Percentiles rank a stretch among this genome's conserved stretches.
Evolutionary conservation across 208 protist genomes (phyloP).

Genomic region (Crithidia brevicula): DNA sequence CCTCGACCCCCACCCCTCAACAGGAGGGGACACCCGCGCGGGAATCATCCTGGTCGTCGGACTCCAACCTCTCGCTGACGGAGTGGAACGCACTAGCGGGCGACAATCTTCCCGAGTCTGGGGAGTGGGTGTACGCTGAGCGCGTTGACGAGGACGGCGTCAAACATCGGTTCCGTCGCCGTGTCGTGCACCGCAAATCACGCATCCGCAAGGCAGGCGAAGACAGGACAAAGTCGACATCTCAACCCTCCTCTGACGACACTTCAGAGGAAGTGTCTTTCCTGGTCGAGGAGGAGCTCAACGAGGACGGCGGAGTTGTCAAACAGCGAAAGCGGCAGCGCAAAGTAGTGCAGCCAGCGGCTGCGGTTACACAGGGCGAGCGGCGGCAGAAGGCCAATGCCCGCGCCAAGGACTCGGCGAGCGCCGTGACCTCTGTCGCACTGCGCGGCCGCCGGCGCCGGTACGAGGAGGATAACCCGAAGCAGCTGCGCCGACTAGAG

Average conservation of each 20-base stretch:
- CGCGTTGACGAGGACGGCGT: conserved; percentile 36
- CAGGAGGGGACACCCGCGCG: neutral
- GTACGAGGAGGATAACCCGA: conserved; percentile 35
- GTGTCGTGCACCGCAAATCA: conserved; percentile 21
- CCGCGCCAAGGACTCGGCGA: neutral
- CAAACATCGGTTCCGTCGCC: conserved; percentile 26
- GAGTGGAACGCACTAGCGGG: conserved; percentile 20
- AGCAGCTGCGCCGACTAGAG: conserved; percentile 45
- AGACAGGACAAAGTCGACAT: neutral
- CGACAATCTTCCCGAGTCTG: neutral
- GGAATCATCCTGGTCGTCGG: conserved; percentile 6
- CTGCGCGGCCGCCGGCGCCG: conserved; percentile 14
- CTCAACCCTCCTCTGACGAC: neutral
- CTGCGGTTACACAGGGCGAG: neutral
- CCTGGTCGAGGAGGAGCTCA: conserved; percentile 63
- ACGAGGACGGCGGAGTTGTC: conserved; percentile 39
- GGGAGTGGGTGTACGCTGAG: conserved; percentile 49
- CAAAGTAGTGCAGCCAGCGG: neutral
- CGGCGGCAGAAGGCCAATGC: conserved; percentile 8
- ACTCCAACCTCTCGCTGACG: conserved; percentile 19
- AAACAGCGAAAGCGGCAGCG: conserved; percentile 29
- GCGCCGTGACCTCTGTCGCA: neutral
- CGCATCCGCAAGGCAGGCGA: neutral
- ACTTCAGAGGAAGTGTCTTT: conserved; percentile 29
- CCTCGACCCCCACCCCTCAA: neutral